These are phyloP conservation scores for Globisporangium middletonii DNA, from an alignment of 352 stramenopile genomes.

Conservation along the genomic window DNA sequence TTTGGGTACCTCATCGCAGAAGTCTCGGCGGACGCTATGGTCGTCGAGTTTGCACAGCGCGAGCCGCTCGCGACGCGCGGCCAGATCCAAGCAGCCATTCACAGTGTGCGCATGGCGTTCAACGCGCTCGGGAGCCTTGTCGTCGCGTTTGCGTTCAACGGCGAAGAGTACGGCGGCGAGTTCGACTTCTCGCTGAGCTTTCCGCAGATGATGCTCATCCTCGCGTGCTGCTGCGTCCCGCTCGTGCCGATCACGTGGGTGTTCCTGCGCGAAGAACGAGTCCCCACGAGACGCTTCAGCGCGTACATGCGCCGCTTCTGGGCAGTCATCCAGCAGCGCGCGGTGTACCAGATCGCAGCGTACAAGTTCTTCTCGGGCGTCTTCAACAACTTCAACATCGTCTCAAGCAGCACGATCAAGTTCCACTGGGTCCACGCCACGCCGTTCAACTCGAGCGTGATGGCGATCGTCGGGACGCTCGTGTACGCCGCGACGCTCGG, in stretches of 20 bases:
- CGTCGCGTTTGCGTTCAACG: conserved; percentile 46
- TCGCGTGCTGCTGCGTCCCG: conserved; percentile 28
- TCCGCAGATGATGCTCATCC: conserved; percentile 38
- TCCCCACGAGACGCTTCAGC: not conserved
- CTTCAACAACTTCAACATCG: conserved; percentile 57
- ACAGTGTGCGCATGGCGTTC: conserved; percentile 44
- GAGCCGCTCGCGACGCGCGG: conserved; percentile 42
- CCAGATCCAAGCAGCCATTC: conserved; percentile 45
- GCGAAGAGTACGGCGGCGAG: conserved; percentile 43
- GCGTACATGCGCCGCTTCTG: conserved; percentile 40
- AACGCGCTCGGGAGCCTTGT: conserved; percentile 21
- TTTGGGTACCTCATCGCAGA: conserved; percentile 61
- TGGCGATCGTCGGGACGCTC: conserved; percentile 39
- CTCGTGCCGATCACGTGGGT: conserved; percentile 22
- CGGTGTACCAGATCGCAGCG: conserved; percentile 49
- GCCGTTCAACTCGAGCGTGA: conserved; percentile 48
- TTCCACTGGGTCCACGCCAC: conserved; percentile 47
- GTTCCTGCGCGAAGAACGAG: conserved; percentile 8
- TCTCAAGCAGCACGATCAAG: conserved; percentile 41
- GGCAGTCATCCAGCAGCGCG: conserved; percentile 37
- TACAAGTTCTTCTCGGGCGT: conserved; percentile 60
- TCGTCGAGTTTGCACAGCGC: conserved; percentile 53
- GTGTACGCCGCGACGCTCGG: conserved; percentile 31
- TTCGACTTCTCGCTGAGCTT: conserved; percentile 53
- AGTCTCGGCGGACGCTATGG: conserved; percentile 50